A percentile compares a stretch with the other conserved stretches of the same genome.
phyloP scores from a whole-genome alignment of 805 yeast genomes.

The Lipomyces orientalis region DNA sequence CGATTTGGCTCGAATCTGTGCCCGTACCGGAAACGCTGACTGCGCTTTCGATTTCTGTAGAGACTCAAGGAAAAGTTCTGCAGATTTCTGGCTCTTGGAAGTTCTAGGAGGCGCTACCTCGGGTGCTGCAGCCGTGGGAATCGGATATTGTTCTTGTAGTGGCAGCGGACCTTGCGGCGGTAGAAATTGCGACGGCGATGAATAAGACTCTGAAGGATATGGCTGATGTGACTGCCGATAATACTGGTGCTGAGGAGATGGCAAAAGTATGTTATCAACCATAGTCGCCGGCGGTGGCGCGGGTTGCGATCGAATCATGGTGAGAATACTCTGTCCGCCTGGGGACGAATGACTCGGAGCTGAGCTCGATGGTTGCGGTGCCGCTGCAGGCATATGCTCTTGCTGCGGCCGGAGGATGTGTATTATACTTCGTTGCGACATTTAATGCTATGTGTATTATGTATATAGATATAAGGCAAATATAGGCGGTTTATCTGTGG shows the following conservation, averaged over 20 bases:
- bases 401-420: conserved; percentile 19
- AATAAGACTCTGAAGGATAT: conserved; percentile 4
- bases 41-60: conserved; percentile 21
- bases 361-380: not conserved
- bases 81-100: not conserved
- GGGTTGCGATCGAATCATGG: not conserved
- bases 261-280: conserved; percentile 2
- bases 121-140: conserved; percentile 3
- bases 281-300: not conserved
- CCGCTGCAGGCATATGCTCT: not conserved
- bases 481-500: not conserved
- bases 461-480: not conserved
- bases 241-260: not conserved
- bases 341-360: not conserved
- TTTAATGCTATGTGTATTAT: not conserved
- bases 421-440: conserved; percentile 18
- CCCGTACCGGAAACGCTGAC: not conserved
- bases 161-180: conserved; percentile 5
- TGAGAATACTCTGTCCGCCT: not conserved
- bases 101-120: not conserved
- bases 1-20: conserved; percentile 1
- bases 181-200: conserved; percentile 1
- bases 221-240: conserved; percentile 1
- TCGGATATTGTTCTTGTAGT: not conserved
- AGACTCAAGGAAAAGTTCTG: conserved; percentile 24